phyloP scores from a whole-genome alignment of 1,139 yeast genomes.

The Debaryomyces psychrophilus region DNA sequence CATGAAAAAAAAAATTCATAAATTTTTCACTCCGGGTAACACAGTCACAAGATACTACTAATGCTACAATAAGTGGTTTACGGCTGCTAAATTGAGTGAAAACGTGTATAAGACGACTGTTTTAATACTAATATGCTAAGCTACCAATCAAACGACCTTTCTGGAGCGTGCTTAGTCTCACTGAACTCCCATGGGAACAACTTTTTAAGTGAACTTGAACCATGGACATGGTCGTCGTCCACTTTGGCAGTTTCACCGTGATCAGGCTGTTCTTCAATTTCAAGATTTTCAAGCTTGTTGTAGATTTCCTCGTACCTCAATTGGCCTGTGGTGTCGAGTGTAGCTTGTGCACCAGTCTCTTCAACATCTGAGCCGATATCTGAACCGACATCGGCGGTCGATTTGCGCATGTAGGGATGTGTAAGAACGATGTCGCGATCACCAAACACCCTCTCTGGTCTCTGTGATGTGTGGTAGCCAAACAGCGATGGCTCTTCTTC shows the following conservation, averaged over 20 bases:
- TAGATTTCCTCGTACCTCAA: background rate
- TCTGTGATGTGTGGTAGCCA: constrained; percentile 5
- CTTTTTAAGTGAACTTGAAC: constrained; percentile 18
- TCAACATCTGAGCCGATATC: too few relatives aligned
- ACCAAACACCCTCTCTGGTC: constrained; percentile 39
- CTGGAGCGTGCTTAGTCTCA: constrained; percentile 22
- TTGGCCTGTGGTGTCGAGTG: background rate
- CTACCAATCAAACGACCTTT: constrained; percentile 32
- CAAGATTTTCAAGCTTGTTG: background rate
- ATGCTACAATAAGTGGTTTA: background rate
- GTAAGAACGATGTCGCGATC: constrained; percentile 13
- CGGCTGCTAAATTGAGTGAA: background rate
- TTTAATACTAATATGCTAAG: background rate
- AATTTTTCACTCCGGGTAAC: constrained; percentile 28
- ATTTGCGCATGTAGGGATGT: constrained; percentile 31
- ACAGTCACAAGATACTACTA: constrained; percentile 6
- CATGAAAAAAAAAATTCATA: constrained; percentile 12
- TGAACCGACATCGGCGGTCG: constrained; percentile 12
- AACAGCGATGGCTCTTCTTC: constrained; percentile 11
- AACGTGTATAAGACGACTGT: background rate
- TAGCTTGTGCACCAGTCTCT: too few relatives aligned
- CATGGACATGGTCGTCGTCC: background rate
- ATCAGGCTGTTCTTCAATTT: background rate
- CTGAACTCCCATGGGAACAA: constrained; percentile 46
- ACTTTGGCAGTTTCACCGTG: background rate